These are phyloP conservation scores for Phytophthora brassicae DNA, from an alignment of 352 stramenopile species.

Conservation along the genomic window DNA sequence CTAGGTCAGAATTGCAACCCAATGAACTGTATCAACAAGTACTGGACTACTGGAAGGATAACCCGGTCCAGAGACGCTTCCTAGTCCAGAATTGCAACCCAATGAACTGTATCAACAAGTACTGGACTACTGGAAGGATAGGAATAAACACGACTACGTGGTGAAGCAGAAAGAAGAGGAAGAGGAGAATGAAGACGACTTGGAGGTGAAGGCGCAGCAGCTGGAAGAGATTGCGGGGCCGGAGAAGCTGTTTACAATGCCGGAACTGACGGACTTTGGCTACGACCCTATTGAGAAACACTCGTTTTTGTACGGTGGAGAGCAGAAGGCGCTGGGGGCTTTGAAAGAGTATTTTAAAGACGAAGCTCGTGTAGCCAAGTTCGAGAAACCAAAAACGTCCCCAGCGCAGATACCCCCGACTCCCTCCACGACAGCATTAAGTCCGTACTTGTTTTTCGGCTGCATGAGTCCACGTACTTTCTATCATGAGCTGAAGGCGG, in stretches of 20 bases:
- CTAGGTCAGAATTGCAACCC: conserved; percentile 31
- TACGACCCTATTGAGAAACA: conserved; percentile 50
- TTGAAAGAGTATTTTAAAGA: conserved; percentile 69
- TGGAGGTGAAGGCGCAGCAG: conserved; percentile 13
- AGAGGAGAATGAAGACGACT: conserved; percentile 17
- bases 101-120: conserved; percentile 65
- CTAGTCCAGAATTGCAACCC: conserved; percentile 31
- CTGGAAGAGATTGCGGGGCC: conserved; percentile 50
- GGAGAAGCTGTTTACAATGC: conserved; percentile 59
- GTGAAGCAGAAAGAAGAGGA: conserved; percentile 5
- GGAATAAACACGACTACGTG: conserved; percentile 2
- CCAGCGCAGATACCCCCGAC: conserved; percentile 84
- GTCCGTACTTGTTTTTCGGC: conserved; percentile 94
- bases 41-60: conserved; percentile 48
- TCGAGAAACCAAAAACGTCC: conserved; percentile 97
- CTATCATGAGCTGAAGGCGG: conserved; percentile 86
- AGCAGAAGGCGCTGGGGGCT: conserved; percentile 62
- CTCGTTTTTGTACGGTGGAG: conserved; percentile 74
- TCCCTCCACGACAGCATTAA: conserved; percentile 93
- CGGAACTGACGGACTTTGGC: conserved; percentile 64
- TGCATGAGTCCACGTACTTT: conserved; percentile 91
- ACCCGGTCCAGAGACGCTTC: no score
- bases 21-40: conserved; percentile 65
- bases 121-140: conserved; percentile 48
- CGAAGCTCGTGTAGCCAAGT: conserved; percentile 86